Evolutionary conservation across 805 yeast genomes (phyloP), one percentile per base, ranked within the genome.

Genomic region (Cyberlindnera lachancei): DNA sequence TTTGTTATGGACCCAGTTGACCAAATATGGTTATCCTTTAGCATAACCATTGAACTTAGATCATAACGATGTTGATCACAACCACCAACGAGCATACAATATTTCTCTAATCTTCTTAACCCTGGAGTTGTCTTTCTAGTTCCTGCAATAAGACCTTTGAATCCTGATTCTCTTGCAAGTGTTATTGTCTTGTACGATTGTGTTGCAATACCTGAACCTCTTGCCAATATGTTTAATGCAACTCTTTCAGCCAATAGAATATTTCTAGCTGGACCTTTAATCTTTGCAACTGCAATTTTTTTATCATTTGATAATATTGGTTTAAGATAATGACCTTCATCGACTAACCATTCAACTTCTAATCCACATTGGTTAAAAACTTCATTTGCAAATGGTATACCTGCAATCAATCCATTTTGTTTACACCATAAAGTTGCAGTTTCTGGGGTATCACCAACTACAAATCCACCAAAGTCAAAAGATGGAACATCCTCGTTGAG

Each of bases 71-170:
- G 97, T 34, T 92, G 71, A 53, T 88, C 97, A 35, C 85, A 82
- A 4, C 96, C 96, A 20, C 96, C 97, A 8, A 88, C 94, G 20
- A 85, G 61, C 97, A 88, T 90, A 16, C 95, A 80, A 59, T 88
- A 88, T 55, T 88, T 88, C 53, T 88, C 97, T 36, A 90, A 60
- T 26, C 79, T 64, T 50, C 97, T 73, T 41, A 88, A 69, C 0
- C 97, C 97, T 0, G 97, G 97, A 0, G 97, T 90, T n/a, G 96
- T 90, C 59, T 88, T 88, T 53, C 97, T 73, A 2, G 97, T 88
- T 6, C 96, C 97, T 0, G 97, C 96, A 53, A 88, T 86, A 16
- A 79, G 68, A 0, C 97, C 97, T 4, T 61, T 61, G 52, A 75
- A 90, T 0, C 94, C 92, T 5, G 70, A 59, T 25, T 69, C 58